Conservation (phyloP, 2,329 filamentous ascomycete genomes). For the Fusarium globosum region DNA sequence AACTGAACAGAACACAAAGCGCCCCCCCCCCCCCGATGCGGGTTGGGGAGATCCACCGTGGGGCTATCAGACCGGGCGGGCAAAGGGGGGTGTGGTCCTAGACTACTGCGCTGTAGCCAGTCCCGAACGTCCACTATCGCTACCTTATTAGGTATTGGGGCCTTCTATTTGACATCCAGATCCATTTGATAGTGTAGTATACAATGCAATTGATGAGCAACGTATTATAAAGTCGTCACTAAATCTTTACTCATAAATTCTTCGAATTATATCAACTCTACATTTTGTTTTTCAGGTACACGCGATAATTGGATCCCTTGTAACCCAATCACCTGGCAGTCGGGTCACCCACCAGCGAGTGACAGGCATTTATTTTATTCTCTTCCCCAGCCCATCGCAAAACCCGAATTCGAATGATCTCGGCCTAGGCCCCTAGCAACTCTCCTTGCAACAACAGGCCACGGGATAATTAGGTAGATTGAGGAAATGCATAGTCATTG, state of each 20-base stretch:
- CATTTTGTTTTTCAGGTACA: background rate
- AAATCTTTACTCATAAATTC: background rate
- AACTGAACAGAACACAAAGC: slow-evolving; percentile 4
- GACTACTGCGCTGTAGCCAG: background rate
- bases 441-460: background rate
- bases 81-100: slow-evolving; percentile 26
- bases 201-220: background rate
- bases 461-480: background rate
- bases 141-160: background rate
- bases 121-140: background rate
- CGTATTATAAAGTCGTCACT: background rate
- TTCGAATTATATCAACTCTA: background rate
- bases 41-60: slow-evolving; percentile 38
- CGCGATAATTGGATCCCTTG: background rate
- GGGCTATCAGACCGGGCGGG: slow-evolving; percentile 13
- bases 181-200: background rate
- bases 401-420: slow-evolving; percentile 31
- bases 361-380: background rate
- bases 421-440: background rate
- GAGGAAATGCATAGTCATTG: slow-evolving; percentile 8
- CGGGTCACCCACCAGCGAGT: background rate
- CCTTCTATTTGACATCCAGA: background rate
- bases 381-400: slow-evolving; percentile 6
- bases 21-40: slow-evolving; percentile 22
- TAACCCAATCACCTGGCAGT: slow-evolving; percentile 12